phyloP scores from a whole-genome alignment of 139 green algal species.

The Tetraselmis striata region DNA sequence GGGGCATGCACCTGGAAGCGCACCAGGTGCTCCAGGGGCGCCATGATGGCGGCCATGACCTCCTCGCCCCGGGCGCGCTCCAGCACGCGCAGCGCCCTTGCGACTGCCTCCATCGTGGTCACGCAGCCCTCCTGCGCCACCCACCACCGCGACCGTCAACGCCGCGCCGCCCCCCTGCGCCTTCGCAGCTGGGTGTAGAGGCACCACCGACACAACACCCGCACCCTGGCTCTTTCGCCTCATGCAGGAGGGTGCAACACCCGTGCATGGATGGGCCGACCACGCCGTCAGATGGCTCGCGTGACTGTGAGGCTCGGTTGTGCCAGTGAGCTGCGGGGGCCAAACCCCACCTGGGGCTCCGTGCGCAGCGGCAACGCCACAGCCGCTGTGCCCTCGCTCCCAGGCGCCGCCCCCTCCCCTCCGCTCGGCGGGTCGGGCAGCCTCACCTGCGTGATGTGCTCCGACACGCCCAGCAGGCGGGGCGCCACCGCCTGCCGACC shows the following conservation, averaged over 20 bases:
- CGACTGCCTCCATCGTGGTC: constrained; percentile 36
- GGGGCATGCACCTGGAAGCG: background rate
- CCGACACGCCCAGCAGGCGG: background rate
- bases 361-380: background rate
- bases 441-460: constrained; percentile 1
- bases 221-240: too few relatives aligned
- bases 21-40: background rate
- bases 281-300: too few relatives aligned
- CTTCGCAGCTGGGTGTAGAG: too few relatives aligned
- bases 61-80: constrained; percentile 7
- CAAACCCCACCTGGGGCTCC: background rate
- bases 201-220: too few relatives aligned
- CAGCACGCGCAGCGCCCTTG: constrained; percentile 21
- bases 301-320: too few relatives aligned
- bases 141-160: constrained; percentile 5
- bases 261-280: too few relatives aligned
- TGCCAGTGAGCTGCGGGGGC: too few relatives aligned
- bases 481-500: background rate
- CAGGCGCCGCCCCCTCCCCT: background rate
- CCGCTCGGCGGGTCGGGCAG: background rate
- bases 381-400: background rate
- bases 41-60: background rate
- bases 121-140: constrained; percentile 6
- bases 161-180: background rate
- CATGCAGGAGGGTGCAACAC: too few relatives aligned